Evolutionary conservation across 2,329 filamentous ascomycete genomes (phyloP), one percentile per base, ranked within the genome.

Genomic region (Talaromyces sp.): DNA sequence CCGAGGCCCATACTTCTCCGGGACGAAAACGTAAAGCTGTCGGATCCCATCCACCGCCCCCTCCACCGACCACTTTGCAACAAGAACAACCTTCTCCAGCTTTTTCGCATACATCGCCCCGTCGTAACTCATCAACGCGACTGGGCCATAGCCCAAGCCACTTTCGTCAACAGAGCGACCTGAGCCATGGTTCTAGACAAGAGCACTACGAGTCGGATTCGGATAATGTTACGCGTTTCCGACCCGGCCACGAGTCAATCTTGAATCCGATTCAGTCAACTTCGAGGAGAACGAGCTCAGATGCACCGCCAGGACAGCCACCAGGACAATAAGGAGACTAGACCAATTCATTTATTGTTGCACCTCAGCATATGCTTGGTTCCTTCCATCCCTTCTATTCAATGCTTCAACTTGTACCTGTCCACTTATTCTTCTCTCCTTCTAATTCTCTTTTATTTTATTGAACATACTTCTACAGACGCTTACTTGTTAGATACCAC

Each of bases 11-110:
- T 69, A 88, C 89, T 71, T 90, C 89, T 61, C 90, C 90, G 33
- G 65, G 64, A 13, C 89, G 88, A 71, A 96, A 96, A 78, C 87
- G 91, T 67, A 96, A 96, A 76, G 86, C 88, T 41, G 75, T 78
- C 67, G 78, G 80, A 28, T 72, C 74, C 33, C 81, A 84, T 64
- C 76, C 77, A 60, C 70, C 78, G 5, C 75, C 77, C 58, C 80
- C 81, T 41, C 74, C 78, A 21, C 81, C 81, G 19, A 77, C 10
- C 2, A 17, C 80, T 53, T 78, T 77, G 50, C 77, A 77, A 53
- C 59, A 57, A 15, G 48, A 53, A 53, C 59, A 61, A 10, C 28
- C 40, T n/a, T 45, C 52, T 7, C 57, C 59, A 5, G 36, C 53
- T 1, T 48, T 35, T 8, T 51, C 51, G 35, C 51, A 33, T 37